Evolutionary conservation across 2,329 filamentous ascomycete species (phyloP).

Genomic region (Curvularia eragrostidis): DNA sequence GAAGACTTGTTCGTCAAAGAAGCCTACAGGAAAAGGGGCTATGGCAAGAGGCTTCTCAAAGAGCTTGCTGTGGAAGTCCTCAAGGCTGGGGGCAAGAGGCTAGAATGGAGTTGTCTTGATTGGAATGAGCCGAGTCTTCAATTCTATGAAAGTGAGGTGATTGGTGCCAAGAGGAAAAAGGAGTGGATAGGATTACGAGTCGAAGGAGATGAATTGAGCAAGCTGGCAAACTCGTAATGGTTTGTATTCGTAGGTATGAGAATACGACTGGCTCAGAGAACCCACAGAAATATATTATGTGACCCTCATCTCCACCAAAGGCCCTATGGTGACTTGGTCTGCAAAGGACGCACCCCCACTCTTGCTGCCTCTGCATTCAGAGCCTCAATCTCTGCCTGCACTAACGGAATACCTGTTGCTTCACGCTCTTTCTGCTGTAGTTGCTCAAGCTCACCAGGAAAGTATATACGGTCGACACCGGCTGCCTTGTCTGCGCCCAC

Average conservation of each 20-base stretch:
- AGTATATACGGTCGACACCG: slow-evolving; percentile 63
- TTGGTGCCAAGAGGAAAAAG: slow-evolving; percentile 69
- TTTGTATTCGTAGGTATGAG: not conserved
- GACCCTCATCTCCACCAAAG: not conserved
- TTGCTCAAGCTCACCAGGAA: slow-evolving; percentile 53
- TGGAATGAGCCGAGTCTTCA: slow-evolving; percentile 92
- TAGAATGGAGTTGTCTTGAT: slow-evolving; percentile 91
- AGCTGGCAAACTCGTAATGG: slow-evolving; percentile 55
- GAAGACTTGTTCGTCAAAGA: slow-evolving; percentile 89
- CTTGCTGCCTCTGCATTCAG: slow-evolving; percentile 58
- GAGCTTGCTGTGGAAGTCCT: slow-evolving; percentile 81
- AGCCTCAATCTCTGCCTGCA: slow-evolving; percentile 55
- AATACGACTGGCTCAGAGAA: not conserved
- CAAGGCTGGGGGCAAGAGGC: slow-evolving; percentile 71
- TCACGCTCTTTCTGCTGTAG: slow-evolving; percentile 36
- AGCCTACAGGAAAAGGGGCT: slow-evolving; percentile 74
- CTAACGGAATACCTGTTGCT: slow-evolving; percentile 57
- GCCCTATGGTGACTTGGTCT: not conserved
- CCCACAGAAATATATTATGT: not conserved
- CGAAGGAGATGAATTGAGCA: slow-evolving; percentile 68
- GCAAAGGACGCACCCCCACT: slow-evolving; percentile 43
- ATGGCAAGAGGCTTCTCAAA: slow-evolving; percentile 76
- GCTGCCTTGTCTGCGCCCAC: slow-evolving; percentile 60
- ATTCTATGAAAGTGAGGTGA: slow-evolving; percentile 68
- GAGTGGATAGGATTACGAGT: slow-evolving; percentile 81